A percentile compares a stretch with the other conserved stretches of the same genome.
These are phyloP conservation scores for Lathyrus sativus DNA, from an alignment of 306 rosid genomes.

Conservation along the genomic window DNA sequence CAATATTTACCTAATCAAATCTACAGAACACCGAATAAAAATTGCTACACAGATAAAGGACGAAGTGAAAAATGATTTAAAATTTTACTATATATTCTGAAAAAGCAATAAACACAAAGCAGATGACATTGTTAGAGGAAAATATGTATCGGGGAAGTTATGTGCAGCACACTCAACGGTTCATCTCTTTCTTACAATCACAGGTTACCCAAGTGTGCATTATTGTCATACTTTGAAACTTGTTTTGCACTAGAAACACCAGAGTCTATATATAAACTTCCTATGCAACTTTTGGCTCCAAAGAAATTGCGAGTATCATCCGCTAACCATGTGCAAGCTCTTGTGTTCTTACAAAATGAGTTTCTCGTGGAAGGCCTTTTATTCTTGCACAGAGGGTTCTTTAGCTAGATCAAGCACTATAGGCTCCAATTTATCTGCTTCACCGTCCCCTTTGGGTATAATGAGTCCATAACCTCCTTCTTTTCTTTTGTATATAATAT, in stretches of 20 bases:
- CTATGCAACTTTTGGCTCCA: slow-evolving; percentile 40
- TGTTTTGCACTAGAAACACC: slow-evolving; percentile 25
- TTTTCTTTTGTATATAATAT: slow-evolving; percentile 79
- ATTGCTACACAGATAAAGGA: slow-evolving; percentile 10
- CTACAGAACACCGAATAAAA: slow-evolving; percentile 1
- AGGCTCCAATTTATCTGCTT: slow-evolving; percentile 51
- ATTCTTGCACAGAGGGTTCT: slow-evolving; percentile 64
- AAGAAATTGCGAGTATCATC: slow-evolving; percentile 30
- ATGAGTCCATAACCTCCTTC: slow-evolving; percentile 90
- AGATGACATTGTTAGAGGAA: slow-evolving; percentile 32
- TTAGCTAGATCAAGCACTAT: slow-evolving; percentile 44
- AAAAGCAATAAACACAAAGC: slow-evolving; percentile 12
- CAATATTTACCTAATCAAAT: slow-evolving; percentile 6
- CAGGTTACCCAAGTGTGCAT: slow-evolving; percentile 31
- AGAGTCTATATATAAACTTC: slow-evolving; percentile 22
- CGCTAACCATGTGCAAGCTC: slow-evolving; percentile 41
- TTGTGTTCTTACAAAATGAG: slow-evolving; percentile 24
- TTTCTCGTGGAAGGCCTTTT: slow-evolving; percentile 34
- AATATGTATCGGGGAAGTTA: slow-evolving; percentile 23
- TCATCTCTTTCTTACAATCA: slow-evolving; percentile 31
- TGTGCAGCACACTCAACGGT: slow-evolving; percentile 8
- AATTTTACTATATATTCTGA: neutral
- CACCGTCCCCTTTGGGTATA: slow-evolving; percentile 69
- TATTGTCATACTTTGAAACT: slow-evolving; percentile 28
- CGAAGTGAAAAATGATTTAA: slow-evolving; percentile 17